phyloP scores from a whole-genome alignment of 1,139 yeast species.

The Nematodospora anomalae region DNA sequence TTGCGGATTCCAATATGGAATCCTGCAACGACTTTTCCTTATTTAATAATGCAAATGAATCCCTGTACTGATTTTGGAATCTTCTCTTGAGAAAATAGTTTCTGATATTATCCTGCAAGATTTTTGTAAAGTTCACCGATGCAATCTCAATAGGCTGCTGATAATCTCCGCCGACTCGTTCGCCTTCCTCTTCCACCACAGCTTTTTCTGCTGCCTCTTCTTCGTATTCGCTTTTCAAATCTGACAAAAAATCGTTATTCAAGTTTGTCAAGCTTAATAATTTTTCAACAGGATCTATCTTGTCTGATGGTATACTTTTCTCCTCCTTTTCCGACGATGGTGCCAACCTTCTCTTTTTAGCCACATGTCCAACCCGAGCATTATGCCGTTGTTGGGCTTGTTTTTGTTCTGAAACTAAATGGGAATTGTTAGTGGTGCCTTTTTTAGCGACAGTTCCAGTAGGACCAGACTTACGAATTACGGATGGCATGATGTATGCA shows the following conservation, averaged over 20 bases:
- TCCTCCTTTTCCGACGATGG: slow-evolving; percentile 15
- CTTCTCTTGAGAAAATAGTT: slow-evolving; percentile 29
- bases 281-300: slow-evolving; percentile 47
- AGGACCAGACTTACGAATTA: slow-evolving; percentile 36
- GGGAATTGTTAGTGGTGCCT: slow-evolving; percentile 15
- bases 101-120: slow-evolving; percentile 41
- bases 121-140: slow-evolving; percentile 40
- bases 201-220: slow-evolving; percentile 11
- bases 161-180: slow-evolving; percentile 13
- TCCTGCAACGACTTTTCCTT: neutral
- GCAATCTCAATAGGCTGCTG: slow-evolving; percentile 16
- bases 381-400: slow-evolving; percentile 10
- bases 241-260: slow-evolving; percentile 19
- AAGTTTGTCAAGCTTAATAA: slow-evolving; percentile 38
- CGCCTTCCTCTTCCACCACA: slow-evolving; percentile 11
- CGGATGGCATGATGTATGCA: slow-evolving; percentile 14
- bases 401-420: slow-evolving; percentile 4
- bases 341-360: slow-evolving; percentile 19
- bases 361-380: slow-evolving; percentile 12
- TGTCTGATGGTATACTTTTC: slow-evolving; percentile 25
- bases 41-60: slow-evolving; percentile 37
- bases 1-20: neutral
- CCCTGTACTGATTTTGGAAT: slow-evolving; percentile 15
- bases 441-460: slow-evolving; percentile 26
- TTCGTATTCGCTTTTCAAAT: slow-evolving; percentile 12